Percentiles rank a stretch among this genome's conserved stretches.
These are phyloP conservation scores for Populus tremula DNA, from an alignment of 345 rosid genomes.

Conservation along the genomic window DNA sequence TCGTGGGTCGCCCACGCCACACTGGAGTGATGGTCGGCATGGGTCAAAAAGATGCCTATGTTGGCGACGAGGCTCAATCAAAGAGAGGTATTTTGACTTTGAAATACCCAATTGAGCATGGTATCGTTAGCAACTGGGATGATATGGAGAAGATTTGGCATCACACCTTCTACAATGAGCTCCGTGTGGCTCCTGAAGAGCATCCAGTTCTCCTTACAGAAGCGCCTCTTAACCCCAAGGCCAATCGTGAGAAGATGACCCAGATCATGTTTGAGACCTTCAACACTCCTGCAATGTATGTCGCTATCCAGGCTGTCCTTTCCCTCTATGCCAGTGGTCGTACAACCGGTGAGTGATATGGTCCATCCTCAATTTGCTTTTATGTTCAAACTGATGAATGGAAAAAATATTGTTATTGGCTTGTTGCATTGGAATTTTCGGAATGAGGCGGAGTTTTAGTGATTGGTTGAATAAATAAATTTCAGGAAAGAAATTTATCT, in stretches of 20 bases:
- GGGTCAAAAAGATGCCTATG: conserved; percentile 66
- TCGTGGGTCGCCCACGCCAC: conserved; percentile 57
- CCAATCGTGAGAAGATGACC: conserved; percentile 77
- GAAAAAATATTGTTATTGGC: background rate
- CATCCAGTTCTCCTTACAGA: conserved; percentile 74
- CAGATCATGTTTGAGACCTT: conserved; percentile 61
- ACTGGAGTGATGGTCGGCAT: conserved; percentile 65
- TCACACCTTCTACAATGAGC: conserved; percentile 61
- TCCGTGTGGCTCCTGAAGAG: conserved; percentile 75
- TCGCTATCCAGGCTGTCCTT: conserved; percentile 63
- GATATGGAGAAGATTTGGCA: conserved; percentile 71
- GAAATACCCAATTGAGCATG: conserved; percentile 65
- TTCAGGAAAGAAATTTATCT: background rate
- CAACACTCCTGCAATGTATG: conserved; percentile 61
- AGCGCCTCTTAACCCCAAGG: conserved; percentile 77
- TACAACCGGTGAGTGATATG: conserved; percentile 52
- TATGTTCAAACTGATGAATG: background rate
- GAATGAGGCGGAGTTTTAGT: background rate
- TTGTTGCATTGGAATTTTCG: background rate
- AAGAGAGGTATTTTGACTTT: conserved; percentile 64
- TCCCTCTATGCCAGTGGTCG: conserved; percentile 78
- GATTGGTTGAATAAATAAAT: background rate
- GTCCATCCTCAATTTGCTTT: background rate
- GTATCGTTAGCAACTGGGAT: conserved; percentile 64
- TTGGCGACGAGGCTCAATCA: conserved; percentile 71